Conservation (phyloP, 2,329 filamentous ascomycete genomes). For the Beauveria sp. region DNA sequence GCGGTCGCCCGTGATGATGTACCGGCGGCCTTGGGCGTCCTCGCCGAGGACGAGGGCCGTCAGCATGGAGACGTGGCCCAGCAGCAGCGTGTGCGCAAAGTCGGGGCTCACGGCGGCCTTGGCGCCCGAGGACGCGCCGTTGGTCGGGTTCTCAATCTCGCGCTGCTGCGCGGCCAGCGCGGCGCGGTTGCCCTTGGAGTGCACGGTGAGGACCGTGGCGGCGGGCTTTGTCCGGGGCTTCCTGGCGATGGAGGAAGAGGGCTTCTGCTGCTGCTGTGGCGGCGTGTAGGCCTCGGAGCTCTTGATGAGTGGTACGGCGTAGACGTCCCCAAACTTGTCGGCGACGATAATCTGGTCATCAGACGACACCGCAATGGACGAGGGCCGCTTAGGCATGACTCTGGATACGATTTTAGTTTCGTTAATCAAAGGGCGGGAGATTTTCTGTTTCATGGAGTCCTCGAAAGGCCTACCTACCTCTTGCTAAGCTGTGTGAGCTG, state of each 20-base stretch:
- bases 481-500: constrained; percentile 60
- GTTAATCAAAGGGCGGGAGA: no score
- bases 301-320: constrained; percentile 67
- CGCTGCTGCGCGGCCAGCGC: constrained; percentile 53
- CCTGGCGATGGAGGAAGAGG: constrained; percentile 13
- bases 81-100: constrained; percentile 70
- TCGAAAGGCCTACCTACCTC: constrained; percentile 42
- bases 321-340: constrained; percentile 97
- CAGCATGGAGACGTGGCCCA: constrained; percentile 94
- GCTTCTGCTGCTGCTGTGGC: constrained; percentile 14
- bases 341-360: constrained; percentile 71
- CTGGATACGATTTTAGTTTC: constrained; percentile 32
- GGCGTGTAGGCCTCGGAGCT: constrained; percentile 13
- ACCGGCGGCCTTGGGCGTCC: constrained; percentile 31
- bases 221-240: constrained; percentile 33
- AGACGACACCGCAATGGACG: constrained; percentile 61
- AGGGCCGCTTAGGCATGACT: constrained; percentile 83
- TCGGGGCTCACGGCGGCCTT: constrained; percentile 29
- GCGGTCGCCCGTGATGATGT: constrained; percentile 49
- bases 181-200: constrained; percentile 54
- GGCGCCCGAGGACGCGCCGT: constrained; percentile 14
- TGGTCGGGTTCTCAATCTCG: constrained; percentile 27
- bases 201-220: constrained; percentile 54
- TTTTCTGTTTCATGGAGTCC: no score
- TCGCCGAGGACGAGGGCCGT: constrained; percentile 59